These are phyloP conservation scores for Pistacia integerrima DNA, from an alignment of 345 rosid species.

Conservation along the genomic window DNA sequence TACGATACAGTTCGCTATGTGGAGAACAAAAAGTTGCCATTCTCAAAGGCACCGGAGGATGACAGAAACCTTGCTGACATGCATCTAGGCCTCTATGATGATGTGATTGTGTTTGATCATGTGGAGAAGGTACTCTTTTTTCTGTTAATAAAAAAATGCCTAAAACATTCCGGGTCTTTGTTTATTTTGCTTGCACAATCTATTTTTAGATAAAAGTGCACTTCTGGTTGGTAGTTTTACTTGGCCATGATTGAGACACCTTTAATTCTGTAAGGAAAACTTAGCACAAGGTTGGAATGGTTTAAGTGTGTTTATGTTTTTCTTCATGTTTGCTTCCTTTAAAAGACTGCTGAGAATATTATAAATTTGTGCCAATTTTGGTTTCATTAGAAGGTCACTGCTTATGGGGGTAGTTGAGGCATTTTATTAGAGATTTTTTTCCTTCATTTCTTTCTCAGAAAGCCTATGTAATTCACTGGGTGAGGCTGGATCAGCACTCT, in stretches of 20 bases:
- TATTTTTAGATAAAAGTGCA: not conserved
- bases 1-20: slow-evolving; percentile 85
- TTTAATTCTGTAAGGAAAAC: too few relatives aligned
- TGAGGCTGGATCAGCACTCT: slow-evolving; percentile 48
- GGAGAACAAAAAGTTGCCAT: slow-evolving; percentile 77
- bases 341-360: not conserved
- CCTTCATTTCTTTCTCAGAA: slow-evolving; percentile 30
- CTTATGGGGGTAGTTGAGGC: not conserved
- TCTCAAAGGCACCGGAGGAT: slow-evolving; percentile 71
- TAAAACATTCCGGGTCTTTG: not conserved
- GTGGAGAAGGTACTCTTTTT: slow-evolving; percentile 69
- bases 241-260: too few relatives aligned
- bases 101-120: slow-evolving; percentile 83
- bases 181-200: not conserved
- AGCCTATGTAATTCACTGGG: slow-evolving; percentile 65
- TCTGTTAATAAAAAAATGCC: not conserved
- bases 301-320: not conserved
- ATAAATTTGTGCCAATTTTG: not conserved
- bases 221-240: not conserved
- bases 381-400: not conserved
- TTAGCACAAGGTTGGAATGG: too few relatives aligned
- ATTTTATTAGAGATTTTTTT: not conserved
- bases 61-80: slow-evolving; percentile 89
- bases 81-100: slow-evolving; percentile 80
- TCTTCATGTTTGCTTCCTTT: not conserved